Evolutionary conservation across 805 yeast genomes (phyloP), one percentile per base, ranked within the genome.

Genomic region (Candida schatavii): DNA sequence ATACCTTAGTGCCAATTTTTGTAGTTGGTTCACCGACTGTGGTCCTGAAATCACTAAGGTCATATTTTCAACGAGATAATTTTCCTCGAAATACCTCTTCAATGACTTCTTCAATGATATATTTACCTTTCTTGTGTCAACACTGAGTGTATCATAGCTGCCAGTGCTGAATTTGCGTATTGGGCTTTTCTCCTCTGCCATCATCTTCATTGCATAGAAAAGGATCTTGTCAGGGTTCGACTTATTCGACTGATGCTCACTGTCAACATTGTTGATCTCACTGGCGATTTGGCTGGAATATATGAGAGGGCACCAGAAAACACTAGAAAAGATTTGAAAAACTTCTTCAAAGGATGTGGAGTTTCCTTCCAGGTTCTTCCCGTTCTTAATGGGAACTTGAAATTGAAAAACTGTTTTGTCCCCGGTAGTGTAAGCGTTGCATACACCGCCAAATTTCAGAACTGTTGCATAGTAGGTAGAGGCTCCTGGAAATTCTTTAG

Each of bases 141-240:
- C 59, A 66, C 17, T 59, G 39, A 83, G 54, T 0, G 89, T 80
- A n/a, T 61, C 52, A 14, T 62, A 57, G 49, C 74, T 77, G 0
- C 95, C 95, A 0, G 91, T 83, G 0, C 81, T 72, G 58, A 85
- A 85, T 39, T 79, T 63, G 45, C 68, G 67, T 52, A 85, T 85
- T 0, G 77, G 83, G 49, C 79, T 83, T 0, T 51, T 19, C 1
- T 52, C 37, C 40, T 67, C 66, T 1, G 84, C 68, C 13, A 85
- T 50, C 3, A 80, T 44, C 36, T 83, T 68, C 4, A 77, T 54
- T 0, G 82, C 86, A 48, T 85, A 88, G 45, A 74, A 80, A 23
- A 81, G 49, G 0, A 77, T 54, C 54, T 82, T 81, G 4, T 66
- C 69, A 0, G 47, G 11, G 11, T 64, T 60, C 1, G 68, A 50